Conservation (phyloP, 2,329 filamentous ascomycete genomes). For the Ceratocystis colombiana region DNA sequence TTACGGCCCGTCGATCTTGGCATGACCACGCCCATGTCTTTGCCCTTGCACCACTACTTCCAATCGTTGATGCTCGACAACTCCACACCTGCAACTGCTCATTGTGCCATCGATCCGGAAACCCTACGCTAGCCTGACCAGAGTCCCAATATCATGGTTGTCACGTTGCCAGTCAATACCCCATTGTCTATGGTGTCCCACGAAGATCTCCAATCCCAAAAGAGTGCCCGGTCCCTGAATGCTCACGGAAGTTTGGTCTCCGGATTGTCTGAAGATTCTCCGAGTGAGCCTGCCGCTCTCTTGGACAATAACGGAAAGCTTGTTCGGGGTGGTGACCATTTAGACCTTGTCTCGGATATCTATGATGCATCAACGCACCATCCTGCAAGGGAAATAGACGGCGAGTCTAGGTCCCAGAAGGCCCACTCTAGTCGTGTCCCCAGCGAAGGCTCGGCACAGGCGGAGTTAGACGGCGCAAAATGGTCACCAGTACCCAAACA, state of each 20-base stretch:
- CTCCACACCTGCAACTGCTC: background rate
- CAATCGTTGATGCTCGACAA: constrained; percentile 3
- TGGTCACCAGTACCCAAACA: constrained; percentile 18
- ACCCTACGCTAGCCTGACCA: background rate
- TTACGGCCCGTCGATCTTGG: background rate
- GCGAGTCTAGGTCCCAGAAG: background rate
- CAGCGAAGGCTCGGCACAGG: constrained; percentile 5
- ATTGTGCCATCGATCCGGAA: constrained; percentile 1
- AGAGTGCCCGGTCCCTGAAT: background rate
- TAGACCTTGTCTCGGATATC: background rate
- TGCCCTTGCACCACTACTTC: background rate
- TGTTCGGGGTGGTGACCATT: background rate
- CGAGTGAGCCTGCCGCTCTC: background rate
- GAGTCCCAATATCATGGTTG: background rate
- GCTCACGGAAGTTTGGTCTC: background rate
- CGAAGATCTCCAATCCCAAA: constrained; percentile 8
- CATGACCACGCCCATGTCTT: background rate
- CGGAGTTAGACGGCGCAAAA: background rate
- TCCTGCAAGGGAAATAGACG: background rate
- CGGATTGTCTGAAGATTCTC: background rate
- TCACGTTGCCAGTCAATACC: background rate
- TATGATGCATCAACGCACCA: background rate
- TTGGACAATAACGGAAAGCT: background rate
- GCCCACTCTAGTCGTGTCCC: constrained; percentile 5
- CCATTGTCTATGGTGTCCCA: constrained; percentile 9